Evolutionary conservation across 2,329 filamentous ascomycete genomes (phyloP).

Genomic region (Aspergillus sp.): DNA sequence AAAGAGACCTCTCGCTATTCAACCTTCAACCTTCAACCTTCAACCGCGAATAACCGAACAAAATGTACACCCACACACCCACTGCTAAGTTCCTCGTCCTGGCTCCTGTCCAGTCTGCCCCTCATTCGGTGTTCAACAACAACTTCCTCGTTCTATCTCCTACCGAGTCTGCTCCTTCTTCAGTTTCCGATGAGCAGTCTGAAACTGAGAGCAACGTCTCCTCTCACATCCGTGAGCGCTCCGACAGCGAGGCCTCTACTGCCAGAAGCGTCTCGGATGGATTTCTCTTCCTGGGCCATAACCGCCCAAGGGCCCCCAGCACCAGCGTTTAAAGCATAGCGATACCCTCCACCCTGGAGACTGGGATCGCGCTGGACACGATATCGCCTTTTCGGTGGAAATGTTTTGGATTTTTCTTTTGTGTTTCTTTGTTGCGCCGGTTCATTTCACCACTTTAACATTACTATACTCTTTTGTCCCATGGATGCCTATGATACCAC

Average conservation of each 20-base stretch:
- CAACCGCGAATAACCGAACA: slow-evolving; percentile 13
- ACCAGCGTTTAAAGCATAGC: background rate
- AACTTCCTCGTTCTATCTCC: slow-evolving; percentile 35
- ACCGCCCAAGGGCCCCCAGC: background rate
- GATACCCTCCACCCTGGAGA: slow-evolving; percentile 6
- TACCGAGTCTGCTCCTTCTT: slow-evolving; percentile 28
- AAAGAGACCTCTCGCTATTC: background rate
- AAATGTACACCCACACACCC: slow-evolving; percentile 32
- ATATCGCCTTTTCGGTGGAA: slow-evolving; percentile 11
- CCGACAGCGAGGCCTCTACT: slow-evolving; percentile 29
- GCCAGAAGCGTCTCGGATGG: slow-evolving; percentile 19
- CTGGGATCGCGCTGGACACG: slow-evolving; percentile 22
- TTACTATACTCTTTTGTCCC: slow-evolving; percentile 1
- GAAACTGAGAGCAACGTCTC: background rate
- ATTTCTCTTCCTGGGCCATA: slow-evolving; percentile 31
- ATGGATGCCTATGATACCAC: slow-evolving; percentile 14
- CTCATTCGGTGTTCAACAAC: slow-evolving; percentile 2
- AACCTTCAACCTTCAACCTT: too few species aligned
- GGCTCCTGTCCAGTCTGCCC: slow-evolving; percentile 28
- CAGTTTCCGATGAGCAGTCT: slow-evolving; percentile 8
- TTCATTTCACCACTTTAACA: slow-evolving; percentile 1
- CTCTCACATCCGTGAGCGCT: slow-evolving; percentile 20
- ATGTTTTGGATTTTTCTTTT: slow-evolving; percentile 3
- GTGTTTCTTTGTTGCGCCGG: background rate
- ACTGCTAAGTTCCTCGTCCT: slow-evolving; percentile 33